Evolutionary conservation across 495 filamentous ascomycete species (phyloP).

Genomic region (Xylaria sp.): DNA sequence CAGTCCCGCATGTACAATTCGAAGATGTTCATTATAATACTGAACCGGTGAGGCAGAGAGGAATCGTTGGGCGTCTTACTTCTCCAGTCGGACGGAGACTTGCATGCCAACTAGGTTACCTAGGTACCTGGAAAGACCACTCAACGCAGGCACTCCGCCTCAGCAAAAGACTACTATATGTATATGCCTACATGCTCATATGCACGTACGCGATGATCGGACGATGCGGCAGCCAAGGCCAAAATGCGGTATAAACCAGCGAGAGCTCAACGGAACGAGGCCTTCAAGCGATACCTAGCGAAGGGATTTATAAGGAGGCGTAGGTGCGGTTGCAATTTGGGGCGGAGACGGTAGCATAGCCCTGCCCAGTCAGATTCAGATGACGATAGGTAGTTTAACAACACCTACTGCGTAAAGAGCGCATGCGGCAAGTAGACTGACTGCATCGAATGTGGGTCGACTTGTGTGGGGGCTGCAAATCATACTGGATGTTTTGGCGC

Average conservation of each 20-base stretch:
- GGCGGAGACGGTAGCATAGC: conserved; percentile 17
- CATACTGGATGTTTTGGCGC: conserved; percentile 16
- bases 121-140: too few species aligned
- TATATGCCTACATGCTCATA: background rate
- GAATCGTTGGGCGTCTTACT: background rate
- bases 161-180: conserved; percentile 1
- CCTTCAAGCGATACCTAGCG: background rate
- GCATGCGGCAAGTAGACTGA: too few species aligned
- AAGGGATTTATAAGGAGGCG: background rate
- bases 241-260: background rate
- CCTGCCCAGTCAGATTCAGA: conserved; percentile 8
- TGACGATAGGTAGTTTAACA: background rate
- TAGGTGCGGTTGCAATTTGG: conserved; percentile 12
- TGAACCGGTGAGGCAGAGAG: background rate
- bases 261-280: background rate
- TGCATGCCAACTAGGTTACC: background rate
- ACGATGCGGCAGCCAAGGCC: background rate
- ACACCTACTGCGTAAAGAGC: too few species aligned
- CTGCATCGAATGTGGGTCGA: background rate
- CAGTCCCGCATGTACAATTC: background rate
- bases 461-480: conserved; percentile 7
- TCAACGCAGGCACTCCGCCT: conserved; percentile 23
- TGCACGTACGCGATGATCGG: background rate
- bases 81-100: background rate
- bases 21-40: background rate